phyloP scores from a whole-genome alignment of 371 early-diverging fungal genomes.

The Rhizopus delemar region DNA sequence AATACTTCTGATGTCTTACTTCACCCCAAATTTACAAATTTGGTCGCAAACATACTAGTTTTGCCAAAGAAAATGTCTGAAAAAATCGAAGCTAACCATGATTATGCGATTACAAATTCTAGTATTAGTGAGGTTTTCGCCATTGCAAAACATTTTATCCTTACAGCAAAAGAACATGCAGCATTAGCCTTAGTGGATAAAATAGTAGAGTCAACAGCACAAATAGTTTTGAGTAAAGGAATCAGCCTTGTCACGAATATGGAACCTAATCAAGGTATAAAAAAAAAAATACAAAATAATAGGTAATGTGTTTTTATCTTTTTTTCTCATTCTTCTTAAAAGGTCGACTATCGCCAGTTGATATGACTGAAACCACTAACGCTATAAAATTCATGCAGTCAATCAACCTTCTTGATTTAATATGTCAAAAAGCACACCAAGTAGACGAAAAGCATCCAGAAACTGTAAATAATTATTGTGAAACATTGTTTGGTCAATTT shows the following conservation, averaged over 20 bases:
- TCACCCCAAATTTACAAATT: conserved; percentile 9
- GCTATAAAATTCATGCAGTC: conserved; percentile 36
- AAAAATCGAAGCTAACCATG: conserved; percentile 26
- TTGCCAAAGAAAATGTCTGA: conserved; percentile 34
- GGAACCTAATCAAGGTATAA: conserved; percentile 40
- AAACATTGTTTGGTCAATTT: conserved; percentile 53
- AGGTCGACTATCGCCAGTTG: conserved; percentile 15
- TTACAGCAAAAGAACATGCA: conserved; percentile 11
- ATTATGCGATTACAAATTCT: conserved; percentile 21
- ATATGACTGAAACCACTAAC: conserved; percentile 28
- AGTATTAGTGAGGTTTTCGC: conserved; percentile 14
- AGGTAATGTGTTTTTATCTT: not conserved
- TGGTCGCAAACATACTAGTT: conserved; percentile 25
- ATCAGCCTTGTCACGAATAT: conserved; percentile 38
- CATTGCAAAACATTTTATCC: conserved; percentile 17
- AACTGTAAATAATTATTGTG: conserved; percentile 19
- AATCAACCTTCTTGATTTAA: conserved; percentile 20
- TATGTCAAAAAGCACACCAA: conserved; percentile 16
- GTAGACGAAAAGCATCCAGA: conserved; percentile 12
- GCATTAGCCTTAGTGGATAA: conserved; percentile 9
- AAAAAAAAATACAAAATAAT: too few species aligned
- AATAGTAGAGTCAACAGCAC: conserved; percentile 14
- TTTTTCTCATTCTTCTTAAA: not conserved
- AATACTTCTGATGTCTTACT: conserved; percentile 4
- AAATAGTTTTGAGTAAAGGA: conserved; percentile 10